Conservation (phyloP, 208 protist species). For the Crithidia thermophila region DNA sequence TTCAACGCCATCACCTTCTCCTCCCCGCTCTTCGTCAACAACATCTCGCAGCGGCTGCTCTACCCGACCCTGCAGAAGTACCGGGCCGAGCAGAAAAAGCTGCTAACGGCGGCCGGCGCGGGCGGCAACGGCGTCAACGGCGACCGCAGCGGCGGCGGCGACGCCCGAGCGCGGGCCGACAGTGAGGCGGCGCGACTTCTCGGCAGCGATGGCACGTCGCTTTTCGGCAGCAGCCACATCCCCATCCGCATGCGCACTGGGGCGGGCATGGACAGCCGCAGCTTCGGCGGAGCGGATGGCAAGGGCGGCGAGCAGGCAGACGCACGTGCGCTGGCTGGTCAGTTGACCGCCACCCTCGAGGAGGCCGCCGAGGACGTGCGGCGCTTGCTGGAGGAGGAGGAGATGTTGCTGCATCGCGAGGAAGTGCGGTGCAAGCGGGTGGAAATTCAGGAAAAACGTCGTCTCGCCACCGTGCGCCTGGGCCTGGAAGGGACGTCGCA, state of each 20-base stretch:
- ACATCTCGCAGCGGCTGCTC: slow-evolving; percentile 62
- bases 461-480: slow-evolving; percentile 71
- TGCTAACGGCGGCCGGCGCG: slow-evolving; percentile 1
- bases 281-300: neutral
- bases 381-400: slow-evolving; percentile 54
- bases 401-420: slow-evolving; percentile 37
- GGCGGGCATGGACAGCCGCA: neutral
- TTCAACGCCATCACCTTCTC: slow-evolving; percentile 77
- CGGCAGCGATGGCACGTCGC: slow-evolving; percentile 38
- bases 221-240: slow-evolving; percentile 39
- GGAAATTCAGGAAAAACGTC: slow-evolving; percentile 73
- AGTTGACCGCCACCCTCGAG: slow-evolving; percentile 54
- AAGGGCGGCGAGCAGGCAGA: slow-evolving; percentile 22
- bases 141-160: slow-evolving; percentile 18
- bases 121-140: slow-evolving; percentile 2
- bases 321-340: slow-evolving; percentile 38
- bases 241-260: slow-evolving; percentile 21
- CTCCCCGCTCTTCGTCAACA: slow-evolving; percentile 74
- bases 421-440: slow-evolving; percentile 75
- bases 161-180: slow-evolving; percentile 5
- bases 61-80: slow-evolving; percentile 45
- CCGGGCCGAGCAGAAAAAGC: slow-evolving; percentile 19
- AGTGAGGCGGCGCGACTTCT: slow-evolving; percentile 29
- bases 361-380: slow-evolving; percentile 55
- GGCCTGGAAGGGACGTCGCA: slow-evolving; percentile 80